Evolutionary conservation across 192 early-diverging fungal genomes (phyloP), one percentile per base, ranked within the genome.

Genomic region (Coemansia sp.): DNA sequence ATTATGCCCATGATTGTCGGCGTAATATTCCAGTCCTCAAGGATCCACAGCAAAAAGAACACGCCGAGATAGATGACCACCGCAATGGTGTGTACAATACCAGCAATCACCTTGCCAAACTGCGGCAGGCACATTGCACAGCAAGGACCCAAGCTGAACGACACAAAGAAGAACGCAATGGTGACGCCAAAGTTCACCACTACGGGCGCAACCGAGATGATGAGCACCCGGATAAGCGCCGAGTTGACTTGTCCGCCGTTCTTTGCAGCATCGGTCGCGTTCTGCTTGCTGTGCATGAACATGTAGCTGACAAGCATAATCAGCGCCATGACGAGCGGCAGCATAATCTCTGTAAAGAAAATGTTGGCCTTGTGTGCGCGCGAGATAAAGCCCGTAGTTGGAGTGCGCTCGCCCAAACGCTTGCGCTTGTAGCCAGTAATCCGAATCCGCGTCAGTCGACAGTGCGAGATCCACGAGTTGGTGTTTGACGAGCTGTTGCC

Each of bases 391-490:
- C 82, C 81, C 19, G 82, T 78, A 10, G 86, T 82, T 14, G 85
- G 80, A 30, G 77, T 73, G 33, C 65, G 63, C 67, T 88, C 83
- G 23, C 84, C 82, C 15, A 88, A 66, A 15, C 80, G 64, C 70
- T 87, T 88, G 56, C 86, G 83, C 63, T 90, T 90, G 79, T 86
- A 86, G 14, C 87, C 87, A 3, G 87, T 90, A 51, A 87, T 84
- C n/a, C 83, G 79, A 36, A 86, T 87, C 19, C 87, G 79, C 17
- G 83, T 73, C 8, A 81, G 63, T 14, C 85, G 84, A 62, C 84
- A 86, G 65, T 90, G 83, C 38, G 79, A 77, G 40, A 90, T 86
- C 89, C 89, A 90, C 53, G 89, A 90, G 63, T 84, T 86, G 56
- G 77, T 76, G 66, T 89, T 85, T 0, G 87, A 66, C 35, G 81